Percentiles rank a stretch among this genome's conserved stretches.
These are phyloP conservation scores for Angophora floribunda DNA, from an alignment of 345 rosid genomes.

Conservation along the genomic window DNA sequence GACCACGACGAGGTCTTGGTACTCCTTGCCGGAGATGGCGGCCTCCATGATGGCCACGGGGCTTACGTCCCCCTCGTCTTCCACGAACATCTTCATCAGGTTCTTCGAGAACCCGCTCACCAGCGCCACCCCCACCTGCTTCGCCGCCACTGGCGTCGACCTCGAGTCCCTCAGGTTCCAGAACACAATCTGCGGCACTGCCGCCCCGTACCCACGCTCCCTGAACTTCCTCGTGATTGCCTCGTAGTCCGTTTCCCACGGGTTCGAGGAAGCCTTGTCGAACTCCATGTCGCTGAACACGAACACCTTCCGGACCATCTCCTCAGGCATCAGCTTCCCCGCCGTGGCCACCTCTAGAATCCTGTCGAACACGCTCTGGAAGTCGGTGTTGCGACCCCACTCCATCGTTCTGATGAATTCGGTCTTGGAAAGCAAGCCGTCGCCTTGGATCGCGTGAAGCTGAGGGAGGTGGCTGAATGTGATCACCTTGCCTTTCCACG, in stretches of 20 bases:
- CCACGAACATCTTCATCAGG: conserved; percentile 43
- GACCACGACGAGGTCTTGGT: conserved; percentile 25
- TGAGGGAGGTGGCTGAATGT: conserved; percentile 36
- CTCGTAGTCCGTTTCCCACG: conserved; percentile 45
- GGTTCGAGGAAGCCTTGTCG: conserved; percentile 18
- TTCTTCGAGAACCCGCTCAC: conserved; percentile 75
- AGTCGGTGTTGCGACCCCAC: conserved; percentile 20
- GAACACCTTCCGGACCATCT: conserved; percentile 52
- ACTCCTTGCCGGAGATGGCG: conserved; percentile 42
- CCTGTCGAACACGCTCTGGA: conserved; percentile 47
- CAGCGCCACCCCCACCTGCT: conserved; percentile 39
- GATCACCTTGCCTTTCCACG: conserved; percentile 56
- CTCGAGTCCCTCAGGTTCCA: conserved; percentile 59
- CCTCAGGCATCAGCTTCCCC: conserved; percentile 29
- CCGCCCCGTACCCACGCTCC: conserved; percentile 38
- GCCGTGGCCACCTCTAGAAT: conserved; percentile 35
- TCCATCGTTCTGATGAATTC: conserved; percentile 21
- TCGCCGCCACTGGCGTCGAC: conserved; percentile 35
- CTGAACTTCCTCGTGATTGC: conserved; percentile 28
- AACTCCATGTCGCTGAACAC: conserved; percentile 80
- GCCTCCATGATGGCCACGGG: conserved; percentile 36
- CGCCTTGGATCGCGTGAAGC: conserved; percentile 27
- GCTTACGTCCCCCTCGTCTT: conserved; percentile 19
- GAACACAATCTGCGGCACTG: conserved; percentile 49
- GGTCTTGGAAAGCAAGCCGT: conserved; percentile 18